Conservation (phyloP, 352 stramenopile genomes). For the Globisporangium ultimum region DNA sequence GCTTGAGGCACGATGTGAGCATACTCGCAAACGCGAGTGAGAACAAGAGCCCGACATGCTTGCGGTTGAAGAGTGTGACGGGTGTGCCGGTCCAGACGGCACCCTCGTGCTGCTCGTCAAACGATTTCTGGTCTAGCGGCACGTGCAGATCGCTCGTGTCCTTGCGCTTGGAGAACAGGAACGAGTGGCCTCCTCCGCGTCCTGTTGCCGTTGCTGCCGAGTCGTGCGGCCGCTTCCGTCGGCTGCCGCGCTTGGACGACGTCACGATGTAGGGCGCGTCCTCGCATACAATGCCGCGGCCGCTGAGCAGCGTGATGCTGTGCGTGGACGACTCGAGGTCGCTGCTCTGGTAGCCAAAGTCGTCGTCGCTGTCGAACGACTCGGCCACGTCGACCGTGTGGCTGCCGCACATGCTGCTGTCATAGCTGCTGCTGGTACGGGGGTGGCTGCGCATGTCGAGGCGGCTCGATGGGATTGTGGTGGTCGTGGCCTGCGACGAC, state of each 20-base stretch:
- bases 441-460: background rate
- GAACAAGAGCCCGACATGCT: conserved; percentile 31
- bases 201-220: conserved; percentile 11
- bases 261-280: conserved; percentile 11
- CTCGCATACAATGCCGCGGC: conserved; percentile 18
- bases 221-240: background rate
- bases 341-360: conserved; percentile 5
- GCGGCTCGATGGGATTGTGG: too few relatives aligned
- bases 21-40: conserved; percentile 37
- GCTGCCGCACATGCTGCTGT: background rate
- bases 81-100: conserved; percentile 16
- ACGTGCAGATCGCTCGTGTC: conserved; percentile 26
- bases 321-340: conserved; percentile 10
- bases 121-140: conserved; percentile 23
- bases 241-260: background rate
- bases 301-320: conserved; percentile 12
- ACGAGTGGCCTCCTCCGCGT: background rate
- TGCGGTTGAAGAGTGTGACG: conserved; percentile 19
- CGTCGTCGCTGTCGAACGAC: conserved; percentile 1
- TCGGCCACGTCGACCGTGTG: conserved; percentile 8
- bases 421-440: background rate
- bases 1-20: conserved; percentile 39
- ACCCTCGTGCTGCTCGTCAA: conserved; percentile 13
- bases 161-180: conserved; percentile 25
- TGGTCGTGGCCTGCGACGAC: too few relatives aligned